Base-by-base conservation (phyloP, 176 grass and related monocot species). In the Lolium multiflorum region DNA sequence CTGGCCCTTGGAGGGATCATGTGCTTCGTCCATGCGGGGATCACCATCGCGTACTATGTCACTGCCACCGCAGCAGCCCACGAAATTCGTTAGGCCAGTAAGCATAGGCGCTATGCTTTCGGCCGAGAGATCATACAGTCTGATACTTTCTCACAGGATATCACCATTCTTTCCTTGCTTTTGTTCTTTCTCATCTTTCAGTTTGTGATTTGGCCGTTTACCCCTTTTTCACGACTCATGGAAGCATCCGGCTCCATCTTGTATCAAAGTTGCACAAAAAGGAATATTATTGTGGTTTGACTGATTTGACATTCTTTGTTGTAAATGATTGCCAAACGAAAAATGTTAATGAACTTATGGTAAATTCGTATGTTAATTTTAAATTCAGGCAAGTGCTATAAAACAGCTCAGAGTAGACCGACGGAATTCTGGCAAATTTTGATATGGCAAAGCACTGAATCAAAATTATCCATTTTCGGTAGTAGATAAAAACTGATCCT, bases 1-100 rank as follows among this genome's bases (percentile, higher is more conserved):
- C 83, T 98, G 68, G 88, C 75, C 38, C 83, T 95, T 0, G 96
- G 96, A 21, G 96, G 93, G 26, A 92, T 98, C 47, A 61, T 95
- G 55, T 98, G 96, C 85, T 98, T 98, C 43, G 82, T 98, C 71
- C 96, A 95, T 13, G 96, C 48, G 0, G 87, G 94, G 7, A 71
- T 98, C 77, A 88, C 80, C 3, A 70, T 94, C 65, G 93, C 89
- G 24, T 98, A 95, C 79, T 98, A 95, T 1, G 88, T 91, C 28
- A 91, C 93, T 0, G 93, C 96, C 80, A 85, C 17, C 0, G 83
- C 89, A 0, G 80, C 91, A 2, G 79, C 80, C 5, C 63, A 66
- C 48, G 89, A 91, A 63, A 79, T 26, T 58, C 28, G 5, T 10
- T 81, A 86, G 55, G 6, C 83, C 38, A 58, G 11, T 49, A 51